These are phyloP conservation scores for Salix dunnii DNA, from an alignment of 345 rosid species.

Conservation along the genomic window DNA sequence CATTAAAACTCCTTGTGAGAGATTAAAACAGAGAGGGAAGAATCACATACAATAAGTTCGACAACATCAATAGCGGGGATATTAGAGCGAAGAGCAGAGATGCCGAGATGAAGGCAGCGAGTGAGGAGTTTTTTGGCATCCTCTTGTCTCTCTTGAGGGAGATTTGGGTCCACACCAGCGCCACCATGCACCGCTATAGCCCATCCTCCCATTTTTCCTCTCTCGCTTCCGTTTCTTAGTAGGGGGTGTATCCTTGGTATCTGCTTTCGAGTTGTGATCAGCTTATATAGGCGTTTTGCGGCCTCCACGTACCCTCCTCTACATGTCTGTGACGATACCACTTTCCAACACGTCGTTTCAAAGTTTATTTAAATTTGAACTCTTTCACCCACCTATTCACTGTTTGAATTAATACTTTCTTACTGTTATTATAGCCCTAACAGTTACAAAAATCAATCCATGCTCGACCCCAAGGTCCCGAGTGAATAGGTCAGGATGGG, in stretches of 20 bases:
- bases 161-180: conserved; percentile 97
- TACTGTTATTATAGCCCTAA: no score
- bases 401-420: no score
- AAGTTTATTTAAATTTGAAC: no score
- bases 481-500: no score
- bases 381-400: no score
- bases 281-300: conserved; percentile 16
- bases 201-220: conserved; percentile 67
- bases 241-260: neutral
- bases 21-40: neutral
- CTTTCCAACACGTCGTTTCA: no score
- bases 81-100: conserved; percentile 72
- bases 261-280: neutral
- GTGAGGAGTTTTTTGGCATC: conserved; percentile 77
- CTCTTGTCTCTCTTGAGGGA: conserved; percentile 73
- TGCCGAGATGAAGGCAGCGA: conserved; percentile 86
- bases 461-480: no score
- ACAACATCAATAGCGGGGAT: conserved; percentile 85
- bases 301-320: neutral
- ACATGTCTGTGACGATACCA: neutral
- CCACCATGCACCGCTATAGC: conserved; percentile 99
- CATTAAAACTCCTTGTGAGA: neutral
- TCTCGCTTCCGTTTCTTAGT: neutral
- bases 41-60: conserved; percentile 68
- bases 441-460: no score